Percentiles rank a stretch among this genome's conserved stretches.
Evolutionary conservation across 495 filamentous ascomycete species (phyloP).

Genomic region (Daldinia childiae): DNA sequence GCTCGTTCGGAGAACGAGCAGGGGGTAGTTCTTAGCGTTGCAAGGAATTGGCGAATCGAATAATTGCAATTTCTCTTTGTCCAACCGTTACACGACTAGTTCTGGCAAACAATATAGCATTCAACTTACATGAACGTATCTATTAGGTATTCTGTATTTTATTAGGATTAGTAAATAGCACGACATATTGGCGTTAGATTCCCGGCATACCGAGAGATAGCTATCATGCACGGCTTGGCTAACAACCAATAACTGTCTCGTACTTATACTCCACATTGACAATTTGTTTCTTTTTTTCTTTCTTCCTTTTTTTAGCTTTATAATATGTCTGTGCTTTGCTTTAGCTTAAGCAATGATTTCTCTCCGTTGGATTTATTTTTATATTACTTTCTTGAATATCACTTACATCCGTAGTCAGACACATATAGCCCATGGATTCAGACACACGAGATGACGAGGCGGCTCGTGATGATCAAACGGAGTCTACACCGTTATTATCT

Average conservation of each 20-base stretch:
- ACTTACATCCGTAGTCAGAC: background rate
- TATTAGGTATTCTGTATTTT: background rate
- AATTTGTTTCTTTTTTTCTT: background rate
- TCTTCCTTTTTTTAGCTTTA: background rate
- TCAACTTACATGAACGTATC: background rate
- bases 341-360: background rate
- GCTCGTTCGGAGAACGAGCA: background rate
- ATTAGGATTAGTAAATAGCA: background rate
- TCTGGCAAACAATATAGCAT: background rate
- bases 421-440: conserved; percentile 8
- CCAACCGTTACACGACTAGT: background rate
- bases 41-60: background rate
- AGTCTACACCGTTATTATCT: conserved; percentile 26
- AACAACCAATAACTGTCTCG: background rate
- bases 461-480: background rate
- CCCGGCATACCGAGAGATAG: background rate
- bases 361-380: background rate
- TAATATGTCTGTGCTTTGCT: background rate
- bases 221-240: background rate
- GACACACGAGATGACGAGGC: conserved; percentile 11
- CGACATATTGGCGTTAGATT: background rate
- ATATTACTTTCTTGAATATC: background rate
- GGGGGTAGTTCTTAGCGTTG: background rate
- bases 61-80: background rate
- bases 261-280: conserved; percentile 7